Base-by-base conservation (phyloP, 2,329 filamentous ascomycete species). In the Sporothrix inflata region DNA sequence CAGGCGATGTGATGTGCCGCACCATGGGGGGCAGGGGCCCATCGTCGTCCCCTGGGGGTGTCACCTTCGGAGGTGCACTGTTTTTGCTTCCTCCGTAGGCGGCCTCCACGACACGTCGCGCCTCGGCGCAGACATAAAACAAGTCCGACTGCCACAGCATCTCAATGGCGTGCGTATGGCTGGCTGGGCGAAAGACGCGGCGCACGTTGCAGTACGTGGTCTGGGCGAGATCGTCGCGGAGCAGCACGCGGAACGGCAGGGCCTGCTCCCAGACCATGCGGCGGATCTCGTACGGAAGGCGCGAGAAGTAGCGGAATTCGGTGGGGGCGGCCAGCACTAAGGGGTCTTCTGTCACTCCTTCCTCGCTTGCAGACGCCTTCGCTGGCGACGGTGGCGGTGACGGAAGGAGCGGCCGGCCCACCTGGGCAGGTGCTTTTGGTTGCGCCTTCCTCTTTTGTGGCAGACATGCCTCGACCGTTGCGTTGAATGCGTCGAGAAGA, bases 131-230 rank as follows among this genome's bases (percentile, higher is more conserved):
- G 12, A 55, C 61, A 7, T 74, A 53, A 24, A 75, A 76, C 14
- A 76, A 57, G 55, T 75, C 75, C 3, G 74, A 74, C n/a, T 71
- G 71, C 75, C 74, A 75, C 14, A 75, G 74, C 60, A 73, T 71
- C 8, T 74, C 49, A 12, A 72, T 7, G 8, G 73, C 53, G 65
- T 74, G 72, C 5, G 14, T 24, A 12, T 68, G 60, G 60, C 19
- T 49, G 16, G 72, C 63, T 24, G 63, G n/a, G 2, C 34, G 63
- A 3, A n/a, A 21, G 19, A 16, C 24, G 5, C 11, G 19, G 21
- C 53, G n/a, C 6, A 69, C 14, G 47, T 45, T 21, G 38, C 40
- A n/a, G 65, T 66, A 70, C 11, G 63, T 30, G 3, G 45, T 27
- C 5, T 24, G 34, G n/a, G 0, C 14, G 16, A 76, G 69, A 30